Evolutionary conservation across 2,329 filamentous ascomycete genomes (phyloP).

Genomic region (Achaetomium macrosporum): DNA sequence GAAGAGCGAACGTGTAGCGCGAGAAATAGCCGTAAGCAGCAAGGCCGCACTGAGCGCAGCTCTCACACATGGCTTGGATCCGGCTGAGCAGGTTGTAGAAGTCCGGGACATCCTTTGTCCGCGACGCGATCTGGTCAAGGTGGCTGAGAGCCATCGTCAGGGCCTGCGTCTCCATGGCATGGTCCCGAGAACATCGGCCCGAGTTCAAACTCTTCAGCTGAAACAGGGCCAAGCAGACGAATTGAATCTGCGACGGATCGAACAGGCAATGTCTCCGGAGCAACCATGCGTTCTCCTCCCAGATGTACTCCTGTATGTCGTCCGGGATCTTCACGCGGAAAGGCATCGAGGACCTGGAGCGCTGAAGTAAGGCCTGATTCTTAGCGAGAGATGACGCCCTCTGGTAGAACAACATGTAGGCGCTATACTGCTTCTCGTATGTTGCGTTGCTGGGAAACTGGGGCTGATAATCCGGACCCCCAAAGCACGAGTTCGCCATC

Average conservation of each 20-base stretch:
- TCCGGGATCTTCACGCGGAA: slow-evolving; percentile 41
- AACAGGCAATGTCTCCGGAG: slow-evolving; percentile 74
- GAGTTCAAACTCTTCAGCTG: slow-evolving; percentile 47
- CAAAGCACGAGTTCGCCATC: slow-evolving; percentile 74
- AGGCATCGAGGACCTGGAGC: slow-evolving; percentile 32
- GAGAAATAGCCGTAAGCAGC: slow-evolving; percentile 58
- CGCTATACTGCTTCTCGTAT: slow-evolving; percentile 71
- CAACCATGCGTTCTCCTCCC: slow-evolving; percentile 64
- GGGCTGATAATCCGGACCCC: slow-evolving; percentile 56
- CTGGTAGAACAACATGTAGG: slow-evolving; percentile 98
- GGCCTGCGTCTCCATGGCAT: slow-evolving; percentile 43
- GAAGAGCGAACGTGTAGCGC: slow-evolving; percentile 50
- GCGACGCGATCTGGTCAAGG: slow-evolving; percentile 68
- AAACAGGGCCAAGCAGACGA: slow-evolving; percentile 58
- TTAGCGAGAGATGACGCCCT: slow-evolving; percentile 60
- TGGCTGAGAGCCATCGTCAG: slow-evolving; percentile 57
- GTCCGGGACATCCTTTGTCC: slow-evolving; percentile 62
- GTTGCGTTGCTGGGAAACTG: slow-evolving; percentile 40
- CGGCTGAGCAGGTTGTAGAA: slow-evolving; percentile 43
- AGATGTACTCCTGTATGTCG: slow-evolving; percentile 54
- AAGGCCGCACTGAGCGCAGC: slow-evolving; percentile 50
- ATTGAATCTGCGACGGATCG: slow-evolving; percentile 63
- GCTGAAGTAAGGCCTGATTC: slow-evolving; percentile 44
- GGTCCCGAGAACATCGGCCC: slow-evolving; percentile 44
- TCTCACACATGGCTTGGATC: slow-evolving; percentile 44